These are phyloP conservation scores for Acacia concinna DNA, from an alignment of 331 rosid genomes.

Conservation along the genomic window DNA sequence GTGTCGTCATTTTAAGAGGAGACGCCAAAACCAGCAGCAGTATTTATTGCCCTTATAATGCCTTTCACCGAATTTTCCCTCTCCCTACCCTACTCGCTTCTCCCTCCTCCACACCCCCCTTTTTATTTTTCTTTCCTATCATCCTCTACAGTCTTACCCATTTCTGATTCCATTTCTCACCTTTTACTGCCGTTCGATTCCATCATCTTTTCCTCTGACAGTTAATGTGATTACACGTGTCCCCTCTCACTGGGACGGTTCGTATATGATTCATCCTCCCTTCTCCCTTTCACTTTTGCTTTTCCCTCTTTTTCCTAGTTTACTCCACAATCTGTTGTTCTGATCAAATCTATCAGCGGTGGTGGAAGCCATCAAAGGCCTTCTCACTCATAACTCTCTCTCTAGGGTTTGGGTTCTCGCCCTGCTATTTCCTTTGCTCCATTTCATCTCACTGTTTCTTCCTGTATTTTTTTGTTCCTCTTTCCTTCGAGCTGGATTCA, in stretches of 20 bases:
- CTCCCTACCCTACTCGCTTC: not conserved
- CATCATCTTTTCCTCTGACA: not conserved
- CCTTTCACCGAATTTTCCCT: constrained; percentile 5
- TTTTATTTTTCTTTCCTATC: not conserved
- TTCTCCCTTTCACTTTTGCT: not conserved
- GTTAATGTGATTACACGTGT: not conserved
- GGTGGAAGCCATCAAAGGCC: constrained; percentile 36
- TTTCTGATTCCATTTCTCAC: not conserved
- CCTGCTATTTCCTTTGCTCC: not conserved
- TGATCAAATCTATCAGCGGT: constrained; percentile 28
- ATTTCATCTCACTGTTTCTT: not conserved
- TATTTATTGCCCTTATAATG: not conserved
- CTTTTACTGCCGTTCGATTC: not conserved
- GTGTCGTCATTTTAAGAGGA: not conserved
- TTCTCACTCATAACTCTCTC: not conserved
- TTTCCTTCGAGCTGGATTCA: not conserved
- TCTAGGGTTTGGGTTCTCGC: constrained; percentile 5
- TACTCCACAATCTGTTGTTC: constrained; percentile 24
- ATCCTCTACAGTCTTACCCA: not conserved
- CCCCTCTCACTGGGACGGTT: not conserved
- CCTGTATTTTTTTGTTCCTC: not conserved
- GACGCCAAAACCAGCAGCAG: constrained; percentile 3
- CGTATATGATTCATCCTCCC: constrained; percentile 23
- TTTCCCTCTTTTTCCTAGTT: constrained; percentile 13
- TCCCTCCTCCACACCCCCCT: not conserved